These are phyloP conservation scores for Amauroascus verrucosus DNA, from an alignment of 2,329 filamentous ascomycete species.

Conservation along the genomic window DNA sequence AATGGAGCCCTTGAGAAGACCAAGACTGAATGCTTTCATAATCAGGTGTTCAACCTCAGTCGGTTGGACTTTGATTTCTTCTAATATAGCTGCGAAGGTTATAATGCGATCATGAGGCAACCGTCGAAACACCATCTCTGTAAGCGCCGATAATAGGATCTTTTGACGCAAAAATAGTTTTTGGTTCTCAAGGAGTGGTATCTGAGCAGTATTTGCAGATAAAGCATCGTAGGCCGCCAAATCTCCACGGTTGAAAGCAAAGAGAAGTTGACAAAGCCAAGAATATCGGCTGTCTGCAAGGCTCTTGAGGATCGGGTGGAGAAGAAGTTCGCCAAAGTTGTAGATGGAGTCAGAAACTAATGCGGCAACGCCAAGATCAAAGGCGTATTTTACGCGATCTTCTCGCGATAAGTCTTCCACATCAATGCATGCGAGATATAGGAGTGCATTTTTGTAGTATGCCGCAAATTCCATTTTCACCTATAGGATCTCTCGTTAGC, in stretches of 20 bases:
- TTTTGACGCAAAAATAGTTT: constrained; percentile 85
- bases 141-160: constrained; percentile 92
- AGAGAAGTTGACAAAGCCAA: constrained; percentile 92
- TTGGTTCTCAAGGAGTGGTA: constrained; percentile 69
- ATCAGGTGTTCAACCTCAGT: constrained; percentile 96
- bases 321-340: constrained; percentile 97
- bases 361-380: constrained; percentile 85
- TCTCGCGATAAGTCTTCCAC: constrained; percentile 59
- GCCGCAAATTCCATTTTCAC: constrained; percentile 83
- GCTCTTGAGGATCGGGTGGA: constrained; percentile 89
- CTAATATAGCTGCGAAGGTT: constrained; percentile 76
- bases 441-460: constrained; percentile 94
- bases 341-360: constrained; percentile 92
- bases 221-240: constrained; percentile 76
- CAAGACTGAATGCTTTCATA: constrained; percentile 97
- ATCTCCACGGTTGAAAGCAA: constrained; percentile 95
- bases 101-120: constrained; percentile 92
- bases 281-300: constrained; percentile 63
- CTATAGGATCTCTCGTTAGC: constrained; percentile 32
- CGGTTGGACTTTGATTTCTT: constrained; percentile 82
- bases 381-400: constrained; percentile 74
- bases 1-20: constrained; percentile 80
- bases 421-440: constrained; percentile 94
- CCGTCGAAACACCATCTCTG: constrained; percentile 90
- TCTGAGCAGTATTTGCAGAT: constrained; percentile 67